These are phyloP conservation scores for Nakaseomyces glabratus DNA, from an alignment of 1,139 yeast genomes.

Conservation along the genomic window DNA sequence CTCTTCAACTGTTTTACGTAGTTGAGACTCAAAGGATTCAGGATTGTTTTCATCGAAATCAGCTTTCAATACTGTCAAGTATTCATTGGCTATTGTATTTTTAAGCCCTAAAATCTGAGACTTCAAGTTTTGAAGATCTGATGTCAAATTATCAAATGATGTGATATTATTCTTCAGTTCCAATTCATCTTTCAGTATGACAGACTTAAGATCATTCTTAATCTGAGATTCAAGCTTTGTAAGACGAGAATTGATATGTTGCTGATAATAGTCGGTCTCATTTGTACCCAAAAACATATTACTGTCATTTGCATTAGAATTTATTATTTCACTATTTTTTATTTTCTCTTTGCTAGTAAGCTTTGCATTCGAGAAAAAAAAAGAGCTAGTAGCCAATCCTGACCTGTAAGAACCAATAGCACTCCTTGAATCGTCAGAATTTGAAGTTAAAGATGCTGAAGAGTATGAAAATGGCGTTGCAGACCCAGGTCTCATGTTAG, in stretches of 20 bases:
- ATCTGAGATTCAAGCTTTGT: slow-evolving; percentile 15
- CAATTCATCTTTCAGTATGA: slow-evolving; percentile 15
- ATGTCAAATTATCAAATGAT: slow-evolving; percentile 14
- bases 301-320: slow-evolving; percentile 7
- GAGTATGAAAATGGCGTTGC: slow-evolving; percentile 5
- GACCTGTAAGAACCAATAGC: slow-evolving; percentile 8
- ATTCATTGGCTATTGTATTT: slow-evolving; percentile 11
- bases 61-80: slow-evolving; percentile 11
- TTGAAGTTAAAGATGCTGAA: slow-evolving; percentile 12
- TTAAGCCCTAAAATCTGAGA: slow-evolving; percentile 11
- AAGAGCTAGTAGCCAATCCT: slow-evolving; percentile 9
- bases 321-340: not conserved
- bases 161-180: slow-evolving; percentile 13
- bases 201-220: slow-evolving; percentile 12
- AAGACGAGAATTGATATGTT: slow-evolving; percentile 16
- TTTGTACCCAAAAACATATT: slow-evolving; percentile 11
- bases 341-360: slow-evolving; percentile 2
- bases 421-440: slow-evolving; percentile 10
- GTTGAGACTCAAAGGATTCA: slow-evolving; percentile 15
- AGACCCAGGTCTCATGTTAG: slow-evolving; percentile 4
- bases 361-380: slow-evolving; percentile 3
- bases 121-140: slow-evolving; percentile 12
- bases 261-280: slow-evolving; percentile 15
- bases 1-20: slow-evolving; percentile 10
- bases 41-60: slow-evolving; percentile 14